Conservation (phyloP, 208 protist species). For the Trichomonas tenax region DNA sequence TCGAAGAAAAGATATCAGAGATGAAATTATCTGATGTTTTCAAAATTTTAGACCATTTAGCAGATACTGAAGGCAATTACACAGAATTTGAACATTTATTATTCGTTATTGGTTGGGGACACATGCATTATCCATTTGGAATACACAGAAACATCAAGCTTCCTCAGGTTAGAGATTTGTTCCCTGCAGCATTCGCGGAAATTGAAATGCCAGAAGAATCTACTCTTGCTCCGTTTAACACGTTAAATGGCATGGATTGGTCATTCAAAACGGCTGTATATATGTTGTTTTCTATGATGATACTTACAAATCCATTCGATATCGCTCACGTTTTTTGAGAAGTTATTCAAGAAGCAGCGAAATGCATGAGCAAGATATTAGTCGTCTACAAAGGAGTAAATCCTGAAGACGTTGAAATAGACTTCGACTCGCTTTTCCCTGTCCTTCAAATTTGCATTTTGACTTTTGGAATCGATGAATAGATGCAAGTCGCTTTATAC, state of each 20-base stretch:
- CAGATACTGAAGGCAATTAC: no score
- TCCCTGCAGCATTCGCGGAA: not conserved
- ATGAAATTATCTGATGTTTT: not conserved
- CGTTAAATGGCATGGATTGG: not conserved
- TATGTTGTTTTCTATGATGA: not conserved
- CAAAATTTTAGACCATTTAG: not conserved
- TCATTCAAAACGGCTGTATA: not conserved
- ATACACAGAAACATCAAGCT: not conserved
- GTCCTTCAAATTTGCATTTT: not conserved
- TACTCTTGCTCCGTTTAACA: not conserved
- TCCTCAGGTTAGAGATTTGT: not conserved
- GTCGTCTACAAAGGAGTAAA: not conserved
- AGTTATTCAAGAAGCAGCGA: not conserved
- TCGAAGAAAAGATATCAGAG: not conserved
- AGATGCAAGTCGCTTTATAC: not conserved
- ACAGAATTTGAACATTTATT: not conserved
- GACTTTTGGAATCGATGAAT: not conserved
- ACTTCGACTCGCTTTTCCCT: not conserved
- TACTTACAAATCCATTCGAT: not conserved
- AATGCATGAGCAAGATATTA: not conserved
- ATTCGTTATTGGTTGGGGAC: not conserved
- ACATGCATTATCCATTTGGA: not conserved
- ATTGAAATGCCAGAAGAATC: not conserved
- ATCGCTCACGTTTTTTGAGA: not conserved
- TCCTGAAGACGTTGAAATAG: constrained; percentile 14